Conservation (phyloP, 2,329 filamentous ascomycete species). For the Arthrobotrys pseudoclavata region DNA sequence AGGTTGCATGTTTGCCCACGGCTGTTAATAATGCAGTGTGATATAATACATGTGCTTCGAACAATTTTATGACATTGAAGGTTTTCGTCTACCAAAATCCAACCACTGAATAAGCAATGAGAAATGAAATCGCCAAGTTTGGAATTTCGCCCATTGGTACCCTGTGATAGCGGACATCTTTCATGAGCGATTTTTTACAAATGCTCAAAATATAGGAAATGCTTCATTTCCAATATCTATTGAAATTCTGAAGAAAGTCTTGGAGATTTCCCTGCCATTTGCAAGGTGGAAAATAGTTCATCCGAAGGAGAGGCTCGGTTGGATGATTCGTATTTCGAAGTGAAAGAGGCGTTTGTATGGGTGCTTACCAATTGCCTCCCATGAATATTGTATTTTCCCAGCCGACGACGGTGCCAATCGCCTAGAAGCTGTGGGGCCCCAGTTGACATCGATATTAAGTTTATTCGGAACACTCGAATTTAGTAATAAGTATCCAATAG, state of each 20-base stretch:
- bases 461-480: constrained; percentile 1
- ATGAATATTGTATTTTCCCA: constrained; percentile 35
- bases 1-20: constrained; percentile 6
- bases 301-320: constrained; percentile 45
- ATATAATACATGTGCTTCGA: background rate
- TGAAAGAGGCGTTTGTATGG: constrained; percentile 17
- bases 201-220: background rate
- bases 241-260: constrained; percentile 6
- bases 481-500: background rate
- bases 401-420: constrained; percentile 25
- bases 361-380: constrained; percentile 34
- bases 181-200: constrained; percentile 16
- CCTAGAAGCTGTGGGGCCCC: constrained; percentile 21
- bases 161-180: background rate
- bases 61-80: background rate
- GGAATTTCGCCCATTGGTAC: background rate
- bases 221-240: background rate
- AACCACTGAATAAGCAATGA: constrained; percentile 6
- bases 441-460: constrained; percentile 19
- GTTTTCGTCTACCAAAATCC: background rate
- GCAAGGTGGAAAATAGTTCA: constrained; percentile 61
- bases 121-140: background rate
- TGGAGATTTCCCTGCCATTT: constrained; percentile 46
- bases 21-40: constrained; percentile 4
- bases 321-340: constrained; percentile 10